Conservation (phyloP, 306 rosid species). For the Cucurbita ficifolia region DNA sequence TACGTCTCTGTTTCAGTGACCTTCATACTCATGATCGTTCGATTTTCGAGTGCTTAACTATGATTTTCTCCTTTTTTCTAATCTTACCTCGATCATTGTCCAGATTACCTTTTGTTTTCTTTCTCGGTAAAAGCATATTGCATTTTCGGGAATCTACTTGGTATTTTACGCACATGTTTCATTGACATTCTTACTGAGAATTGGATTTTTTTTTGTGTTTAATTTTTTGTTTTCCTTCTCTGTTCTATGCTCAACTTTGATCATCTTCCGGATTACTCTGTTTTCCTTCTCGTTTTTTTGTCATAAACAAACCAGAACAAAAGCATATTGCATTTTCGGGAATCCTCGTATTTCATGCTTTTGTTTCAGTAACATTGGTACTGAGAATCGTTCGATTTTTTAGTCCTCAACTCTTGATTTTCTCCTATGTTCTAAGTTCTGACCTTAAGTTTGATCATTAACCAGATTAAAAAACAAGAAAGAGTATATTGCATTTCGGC, state of each 20-base stretch:
- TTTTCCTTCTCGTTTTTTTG: not conserved
- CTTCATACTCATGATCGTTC: not conserved
- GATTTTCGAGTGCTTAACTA: not conserved
- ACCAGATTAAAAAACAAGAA: not conserved
- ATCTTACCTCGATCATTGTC: not conserved
- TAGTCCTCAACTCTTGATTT: not conserved
- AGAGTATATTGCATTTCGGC: not conserved
- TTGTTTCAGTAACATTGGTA: not conserved
- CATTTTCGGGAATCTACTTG: not conserved
- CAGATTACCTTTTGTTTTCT: not conserved
- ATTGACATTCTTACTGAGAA: not conserved
- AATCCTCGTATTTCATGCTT: not conserved
- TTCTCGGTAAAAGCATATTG: not conserved
- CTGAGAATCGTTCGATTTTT: not conserved
- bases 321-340: not conserved
- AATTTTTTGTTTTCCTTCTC: not conserved
- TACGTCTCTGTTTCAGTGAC: not conserved
- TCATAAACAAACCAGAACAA: not conserved
- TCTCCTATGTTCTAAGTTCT: not conserved
- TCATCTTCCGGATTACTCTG: not conserved
- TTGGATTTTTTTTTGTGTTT: not conserved
- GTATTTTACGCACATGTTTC: not conserved
- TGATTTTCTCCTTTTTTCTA: not conserved
- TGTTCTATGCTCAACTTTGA: not conserved
- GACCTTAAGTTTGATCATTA: not conserved